Percentiles rank a stretch among this genome's conserved stretches.
phyloP scores from a whole-genome alignment of 2,329 filamentous ascomycete species.

The Epicoccum nigrum region DNA sequence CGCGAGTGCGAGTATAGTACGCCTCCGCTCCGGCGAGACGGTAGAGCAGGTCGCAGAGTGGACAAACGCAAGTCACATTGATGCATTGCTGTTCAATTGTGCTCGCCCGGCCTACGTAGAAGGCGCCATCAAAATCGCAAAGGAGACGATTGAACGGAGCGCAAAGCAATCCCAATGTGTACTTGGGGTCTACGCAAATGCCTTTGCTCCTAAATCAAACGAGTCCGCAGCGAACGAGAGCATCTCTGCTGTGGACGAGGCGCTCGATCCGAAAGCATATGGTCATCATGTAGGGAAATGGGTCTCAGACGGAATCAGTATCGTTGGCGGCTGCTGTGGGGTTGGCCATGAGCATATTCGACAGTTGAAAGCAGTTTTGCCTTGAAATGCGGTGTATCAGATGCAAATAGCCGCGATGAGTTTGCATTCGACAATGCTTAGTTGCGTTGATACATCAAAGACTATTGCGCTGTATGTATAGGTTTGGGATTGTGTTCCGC shows the following conservation, averaged over 20 bases:
- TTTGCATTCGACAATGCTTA: background rate
- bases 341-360: background rate
- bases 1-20: background rate
- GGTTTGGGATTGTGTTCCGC: too few species aligned
- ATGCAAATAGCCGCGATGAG: background rate
- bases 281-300: background rate
- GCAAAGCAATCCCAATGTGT: background rate
- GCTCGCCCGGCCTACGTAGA: background rate
- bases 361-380: background rate
- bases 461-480: background rate
- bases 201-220: background rate
- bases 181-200: background rate
- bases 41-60: background rate
- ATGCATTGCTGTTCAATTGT: slow-evolving; percentile 1
- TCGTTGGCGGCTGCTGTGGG: background rate
- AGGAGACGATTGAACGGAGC: background rate
- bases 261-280: background rate
- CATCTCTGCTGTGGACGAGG: background rate
- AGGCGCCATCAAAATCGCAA: background rate
- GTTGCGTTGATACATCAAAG: background rate
- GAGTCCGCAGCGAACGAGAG: background rate
- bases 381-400: background rate
- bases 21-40: background rate
- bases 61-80: background rate
- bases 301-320: background rate